Percentiles rank a stretch among this genome's conserved stretches.
Evolutionary conservation across 2,329 filamentous ascomycete genomes (phyloP).

Genomic region (Annulohypoxylon truncatum): DNA sequence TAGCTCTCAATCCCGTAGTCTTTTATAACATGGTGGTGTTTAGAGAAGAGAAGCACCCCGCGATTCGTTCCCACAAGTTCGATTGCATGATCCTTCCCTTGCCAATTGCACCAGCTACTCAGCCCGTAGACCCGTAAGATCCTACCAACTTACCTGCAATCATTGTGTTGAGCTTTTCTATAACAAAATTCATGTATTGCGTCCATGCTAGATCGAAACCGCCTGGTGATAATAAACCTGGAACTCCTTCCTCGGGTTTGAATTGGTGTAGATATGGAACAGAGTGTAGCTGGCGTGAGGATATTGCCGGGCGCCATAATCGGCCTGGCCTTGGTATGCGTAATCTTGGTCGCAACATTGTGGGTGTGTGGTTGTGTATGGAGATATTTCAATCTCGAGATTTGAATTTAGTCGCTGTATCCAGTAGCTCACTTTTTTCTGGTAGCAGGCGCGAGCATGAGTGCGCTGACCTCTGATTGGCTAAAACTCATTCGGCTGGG

Average conservation of each 20-base stretch:
- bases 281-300: slow-evolving; percentile 58
- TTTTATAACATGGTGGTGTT: neutral
- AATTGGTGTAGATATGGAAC: slow-evolving; percentile 61
- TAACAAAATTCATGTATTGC: slow-evolving; percentile 79
- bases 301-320: slow-evolving; percentile 50
- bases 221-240: slow-evolving; percentile 75
- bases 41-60: neutral
- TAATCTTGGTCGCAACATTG: slow-evolving; percentile 67
- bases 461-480: slow-evolving; percentile 42
- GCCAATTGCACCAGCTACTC: neutral
- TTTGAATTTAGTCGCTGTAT: slow-evolving; percentile 15
- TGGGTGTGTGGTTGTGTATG: slow-evolving; percentile 42
- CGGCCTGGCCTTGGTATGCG: slow-evolving; percentile 61
- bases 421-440: slow-evolving; percentile 44
- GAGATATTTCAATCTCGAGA: slow-evolving; percentile 33
- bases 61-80: neutral
- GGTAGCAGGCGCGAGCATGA: slow-evolving; percentile 17
- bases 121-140: neutral
- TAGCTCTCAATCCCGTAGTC: slow-evolving; percentile 19
- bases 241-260: slow-evolving; percentile 61
- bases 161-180: slow-evolving; percentile 80
- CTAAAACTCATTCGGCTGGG: slow-evolving; percentile 22
- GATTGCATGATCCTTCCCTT: neutral
- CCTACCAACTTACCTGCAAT: slow-evolving; percentile 70
- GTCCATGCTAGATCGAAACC: slow-evolving; percentile 84